phyloP scores from a whole-genome alignment of 345 rosid genomes.

The Pistacia integerrima region DNA sequence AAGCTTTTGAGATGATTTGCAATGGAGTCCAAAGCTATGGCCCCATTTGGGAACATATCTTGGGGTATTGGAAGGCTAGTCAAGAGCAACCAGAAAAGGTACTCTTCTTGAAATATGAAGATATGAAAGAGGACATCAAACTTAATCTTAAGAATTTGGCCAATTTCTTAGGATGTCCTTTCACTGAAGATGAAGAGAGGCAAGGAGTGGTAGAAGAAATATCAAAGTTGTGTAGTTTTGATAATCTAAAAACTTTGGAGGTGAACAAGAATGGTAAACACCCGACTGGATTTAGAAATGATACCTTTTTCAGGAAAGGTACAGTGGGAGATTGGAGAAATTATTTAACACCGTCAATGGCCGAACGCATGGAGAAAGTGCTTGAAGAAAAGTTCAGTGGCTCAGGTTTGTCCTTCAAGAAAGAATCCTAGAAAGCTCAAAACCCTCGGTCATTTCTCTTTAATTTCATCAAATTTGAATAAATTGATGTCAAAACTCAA shows the following conservation, averaged over 20 bases:
- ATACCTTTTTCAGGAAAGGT: constrained; percentile 39
- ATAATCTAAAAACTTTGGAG: constrained; percentile 36
- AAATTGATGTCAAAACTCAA: no score
- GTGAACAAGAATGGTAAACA: constrained; percentile 33
- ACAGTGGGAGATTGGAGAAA: constrained; percentile 49
- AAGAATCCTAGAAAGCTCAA: no score
- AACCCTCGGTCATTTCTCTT: no score
- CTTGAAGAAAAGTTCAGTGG: constrained; percentile 33
- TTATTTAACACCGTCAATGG: constrained; percentile 39
- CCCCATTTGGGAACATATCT: constrained; percentile 31
- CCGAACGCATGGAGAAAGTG: constrained; percentile 26
- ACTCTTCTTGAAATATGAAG: constrained; percentile 34
- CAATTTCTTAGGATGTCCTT: constrained; percentile 36
- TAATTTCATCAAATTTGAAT: no score
- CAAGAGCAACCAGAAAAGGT: constrained; percentile 20
- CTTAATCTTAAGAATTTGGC: constrained; percentile 28
- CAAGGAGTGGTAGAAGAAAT: constrained; percentile 26
- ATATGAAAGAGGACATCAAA: constrained; percentile 15
- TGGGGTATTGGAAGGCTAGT: constrained; percentile 22
- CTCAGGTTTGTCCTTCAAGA: constrained; percentile 10
- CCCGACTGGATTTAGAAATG: constrained; percentile 19
- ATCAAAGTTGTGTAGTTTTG: constrained; percentile 37
- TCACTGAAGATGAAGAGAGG: constrained; percentile 26
- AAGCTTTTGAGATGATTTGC: constrained; percentile 35
- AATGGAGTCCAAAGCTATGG: constrained; percentile 20